Evolutionary conservation across 257 asterid species (phyloP), one percentile per base, ranked within the genome.

Genomic region (Striga asiatica): DNA sequence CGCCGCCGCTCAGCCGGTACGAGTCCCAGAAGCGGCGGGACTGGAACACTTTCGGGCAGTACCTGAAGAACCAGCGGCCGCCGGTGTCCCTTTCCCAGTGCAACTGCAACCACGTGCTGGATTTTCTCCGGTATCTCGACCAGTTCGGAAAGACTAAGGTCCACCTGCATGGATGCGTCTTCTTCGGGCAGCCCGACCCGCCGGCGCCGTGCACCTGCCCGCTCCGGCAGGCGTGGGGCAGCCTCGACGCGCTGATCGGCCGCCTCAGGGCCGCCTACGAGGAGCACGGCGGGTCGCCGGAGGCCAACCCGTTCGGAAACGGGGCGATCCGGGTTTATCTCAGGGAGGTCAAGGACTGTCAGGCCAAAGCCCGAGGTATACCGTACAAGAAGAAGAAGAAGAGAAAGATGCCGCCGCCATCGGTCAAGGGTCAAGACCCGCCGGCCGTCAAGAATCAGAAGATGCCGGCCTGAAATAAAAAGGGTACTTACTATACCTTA

Each of bases 181-280:
- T 85, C 17, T 89, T 78, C 70, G 97, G 97, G 43, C 95, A 85
- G 60, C 97, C 97, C 5, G 94, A 85, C 16, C 97, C 97, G 2
- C 97, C 95, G 0, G 94, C 82, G 0, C 95, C 95, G 0, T 89
- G 97, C 73, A 81, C 87, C 60, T 85, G 97, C 53, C 97, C 97
- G 3, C 64, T 89, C 20, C 61, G 94, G 67, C 97, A 89, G 75
- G 97, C 97, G 2, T 89, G 97, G 97, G 97, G 97, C 41, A 85
- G 97, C 78, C 82, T 89, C 25, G 97, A 89, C 64, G 97, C 97
- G 5, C 48, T 89, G 5, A 85, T 89, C 27, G 97, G 97, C 0
- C 69, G 97, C 54, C 89, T 89, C 11, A 57, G 97, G 23, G 97
- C 97, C 3, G 97, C 97, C 1, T 89, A 78, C 53, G 97, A 89